phyloP scores from a whole-genome alignment of 1,284 basidiomycete genomes.

The Omphalotus olearius region DNA sequence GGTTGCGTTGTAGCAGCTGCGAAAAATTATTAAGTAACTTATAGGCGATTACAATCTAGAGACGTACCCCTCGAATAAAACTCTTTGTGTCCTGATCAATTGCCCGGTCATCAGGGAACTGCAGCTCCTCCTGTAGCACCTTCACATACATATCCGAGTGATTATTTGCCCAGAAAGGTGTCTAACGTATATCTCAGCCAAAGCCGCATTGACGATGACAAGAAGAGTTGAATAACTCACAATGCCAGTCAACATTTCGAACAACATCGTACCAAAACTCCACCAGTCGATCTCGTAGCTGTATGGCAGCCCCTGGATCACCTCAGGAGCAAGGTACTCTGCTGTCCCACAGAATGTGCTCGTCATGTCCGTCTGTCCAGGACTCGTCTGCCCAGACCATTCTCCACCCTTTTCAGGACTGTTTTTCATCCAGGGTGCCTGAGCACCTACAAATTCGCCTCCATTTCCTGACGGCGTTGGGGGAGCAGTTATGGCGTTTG shows the following conservation, averaged over 20 bases:
- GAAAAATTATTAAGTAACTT: slow-evolving; percentile 14
- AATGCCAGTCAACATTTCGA: slow-evolving; percentile 90
- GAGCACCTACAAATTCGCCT: slow-evolving; percentile 25
- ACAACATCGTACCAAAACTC: slow-evolving; percentile 96
- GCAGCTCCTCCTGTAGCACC: slow-evolving; percentile 83
- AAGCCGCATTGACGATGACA: slow-evolving; percentile 6
- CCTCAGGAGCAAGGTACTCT: slow-evolving; percentile 92
- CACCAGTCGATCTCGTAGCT: slow-evolving; percentile 98
- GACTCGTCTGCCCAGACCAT: slow-evolving; percentile 47
- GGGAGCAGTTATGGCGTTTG: slow-evolving; percentile 42
- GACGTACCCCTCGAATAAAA: slow-evolving; percentile 85
- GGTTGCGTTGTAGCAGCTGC: slow-evolving; percentile 89
- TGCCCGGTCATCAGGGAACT: slow-evolving; percentile 85
- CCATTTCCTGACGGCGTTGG: slow-evolving; percentile 46
- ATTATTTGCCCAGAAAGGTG: slow-evolving; percentile 91
- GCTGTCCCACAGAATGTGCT: slow-evolving; percentile 89
- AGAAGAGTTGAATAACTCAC: slow-evolving; percentile 42
- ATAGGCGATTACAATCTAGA: background rate
- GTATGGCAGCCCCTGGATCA: slow-evolving; percentile 88
- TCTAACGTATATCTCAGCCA: slow-evolving; percentile 40
- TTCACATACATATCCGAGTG: slow-evolving; percentile 94
- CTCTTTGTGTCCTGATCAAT: slow-evolving; percentile 95
- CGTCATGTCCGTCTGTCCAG: slow-evolving; percentile 58
- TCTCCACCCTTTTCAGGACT: slow-evolving; percentile 39
- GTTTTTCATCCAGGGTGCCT: slow-evolving; percentile 70